A percentile compares a stretch with the other conserved stretches of the same genome.
Conservation (phyloP, 1,284 basidiomycete species). For the Erythrobasidium hasegawianum region DNA sequence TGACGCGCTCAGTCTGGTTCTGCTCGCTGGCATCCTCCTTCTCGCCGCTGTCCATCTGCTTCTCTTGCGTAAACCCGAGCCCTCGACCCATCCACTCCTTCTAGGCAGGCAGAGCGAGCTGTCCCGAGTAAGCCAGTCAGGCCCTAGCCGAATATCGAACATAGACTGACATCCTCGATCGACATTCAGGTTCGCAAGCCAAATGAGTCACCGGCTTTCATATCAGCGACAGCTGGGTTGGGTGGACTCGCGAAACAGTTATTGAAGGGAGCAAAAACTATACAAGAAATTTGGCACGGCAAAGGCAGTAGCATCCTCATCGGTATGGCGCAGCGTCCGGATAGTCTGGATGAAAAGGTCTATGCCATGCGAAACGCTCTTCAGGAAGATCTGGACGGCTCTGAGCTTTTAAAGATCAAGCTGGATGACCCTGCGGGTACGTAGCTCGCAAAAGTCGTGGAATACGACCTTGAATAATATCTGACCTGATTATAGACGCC, state of each 20-base stretch:
- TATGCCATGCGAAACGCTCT: constrained; percentile 8
- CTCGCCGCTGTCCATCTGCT: constrained; percentile 29
- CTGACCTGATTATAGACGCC: constrained; percentile 8
- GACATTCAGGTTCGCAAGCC: constrained; percentile 16
- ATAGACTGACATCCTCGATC: background rate
- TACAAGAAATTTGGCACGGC: constrained; percentile 13
- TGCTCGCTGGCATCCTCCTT: constrained; percentile 12
- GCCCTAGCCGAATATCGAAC: background rate
- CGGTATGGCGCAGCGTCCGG: constrained; percentile 1
- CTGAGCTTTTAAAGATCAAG: constrained; percentile 11
- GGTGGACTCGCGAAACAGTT: constrained; percentile 31
- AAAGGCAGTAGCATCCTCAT: constrained; percentile 10
- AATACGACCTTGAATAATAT: background rate
- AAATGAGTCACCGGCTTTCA: constrained; percentile 25
- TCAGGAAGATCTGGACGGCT: background rate
- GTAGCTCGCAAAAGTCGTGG: background rate
- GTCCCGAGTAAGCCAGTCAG: constrained; percentile 8
- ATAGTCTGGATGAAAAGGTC: constrained; percentile 12
- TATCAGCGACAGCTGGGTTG: constrained; percentile 22
- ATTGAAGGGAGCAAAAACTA: constrained; percentile 10
- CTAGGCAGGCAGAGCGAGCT: constrained; percentile 32
- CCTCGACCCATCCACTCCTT: constrained; percentile 25
- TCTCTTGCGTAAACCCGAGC: constrained; percentile 32
- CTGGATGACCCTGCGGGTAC: constrained; percentile 27
- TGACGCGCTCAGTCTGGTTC: constrained; percentile 24